These are phyloP conservation scores for Lactarius sanguifluus DNA, from an alignment of 768 basidiomycete genomes.

Conservation along the genomic window DNA sequence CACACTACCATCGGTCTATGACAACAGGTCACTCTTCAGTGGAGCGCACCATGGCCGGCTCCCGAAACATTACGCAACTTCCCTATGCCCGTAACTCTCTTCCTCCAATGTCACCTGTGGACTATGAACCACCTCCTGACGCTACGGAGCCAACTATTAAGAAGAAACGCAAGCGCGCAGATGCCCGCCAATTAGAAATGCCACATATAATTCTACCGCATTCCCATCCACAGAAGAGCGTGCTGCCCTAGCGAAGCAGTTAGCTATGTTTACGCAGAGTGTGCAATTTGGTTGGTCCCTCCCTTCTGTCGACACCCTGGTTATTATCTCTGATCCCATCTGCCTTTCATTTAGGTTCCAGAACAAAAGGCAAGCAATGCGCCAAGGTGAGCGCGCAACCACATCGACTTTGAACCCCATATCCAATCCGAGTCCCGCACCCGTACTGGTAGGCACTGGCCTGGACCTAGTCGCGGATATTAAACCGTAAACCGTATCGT, in stretches of 20 bases:
- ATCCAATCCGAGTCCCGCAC: too few relatives aligned
- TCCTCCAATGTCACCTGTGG: slow-evolving; percentile 27
- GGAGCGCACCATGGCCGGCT: slow-evolving; percentile 30
- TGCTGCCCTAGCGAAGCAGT: slow-evolving; percentile 66
- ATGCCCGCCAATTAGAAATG: slow-evolving; percentile 76
- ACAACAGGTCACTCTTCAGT: slow-evolving; percentile 38
- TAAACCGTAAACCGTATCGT: slow-evolving; percentile 25
- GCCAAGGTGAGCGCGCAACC: slow-evolving; percentile 19
- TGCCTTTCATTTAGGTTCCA: slow-evolving; percentile 25
- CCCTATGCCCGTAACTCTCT: slow-evolving; percentile 50
- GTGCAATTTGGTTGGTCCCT: slow-evolving; percentile 77
- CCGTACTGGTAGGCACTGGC: slow-evolving; percentile 14
- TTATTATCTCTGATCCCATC: slow-evolving; percentile 8
- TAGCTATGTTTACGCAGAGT: slow-evolving; percentile 82
- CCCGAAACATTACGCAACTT: slow-evolving; percentile 40
- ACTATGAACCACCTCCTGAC: slow-evolving; percentile 30
- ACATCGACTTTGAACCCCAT: slow-evolving; percentile 1
- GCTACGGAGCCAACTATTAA: slow-evolving; percentile 67
- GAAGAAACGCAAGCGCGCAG: slow-evolving; percentile 86
- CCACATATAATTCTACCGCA: slow-evolving; percentile 75
- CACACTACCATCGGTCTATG: too few relatives aligned
- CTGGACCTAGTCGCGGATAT: slow-evolving; percentile 22
- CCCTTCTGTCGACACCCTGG: not conserved
- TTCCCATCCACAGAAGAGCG: slow-evolving; percentile 89
- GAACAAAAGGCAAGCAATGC: slow-evolving; percentile 27